Evolutionary conservation across 2,329 filamentous ascomycete species (phyloP).

Genomic region (Xylaria sp.): DNA sequence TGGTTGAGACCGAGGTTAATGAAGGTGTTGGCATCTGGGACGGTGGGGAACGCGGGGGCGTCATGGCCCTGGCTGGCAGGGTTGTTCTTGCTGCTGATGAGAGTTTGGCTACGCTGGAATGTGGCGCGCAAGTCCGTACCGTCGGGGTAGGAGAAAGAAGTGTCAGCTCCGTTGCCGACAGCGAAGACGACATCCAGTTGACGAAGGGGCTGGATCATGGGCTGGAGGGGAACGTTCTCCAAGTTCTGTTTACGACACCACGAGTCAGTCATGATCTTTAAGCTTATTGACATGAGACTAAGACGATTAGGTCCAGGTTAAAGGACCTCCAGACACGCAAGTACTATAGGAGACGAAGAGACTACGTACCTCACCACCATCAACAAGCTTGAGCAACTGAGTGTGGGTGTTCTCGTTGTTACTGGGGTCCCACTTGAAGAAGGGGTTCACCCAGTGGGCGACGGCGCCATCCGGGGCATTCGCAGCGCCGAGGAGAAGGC

Average conservation of each 20-base stretch:
- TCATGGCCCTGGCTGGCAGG: conserved; percentile 40
- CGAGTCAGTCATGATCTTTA: background rate
- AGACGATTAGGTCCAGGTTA: too few relatives aligned
- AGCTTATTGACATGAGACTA: background rate
- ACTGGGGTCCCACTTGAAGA: conserved; percentile 57
- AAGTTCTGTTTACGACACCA: conserved; percentile 40
- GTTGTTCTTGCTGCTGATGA: conserved; percentile 23
- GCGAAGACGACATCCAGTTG: conserved; percentile 76
- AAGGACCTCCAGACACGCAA: too few relatives aligned
- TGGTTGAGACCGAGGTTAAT: conserved; percentile 70
- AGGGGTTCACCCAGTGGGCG: conserved; percentile 74
- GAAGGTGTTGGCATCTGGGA: conserved; percentile 73
- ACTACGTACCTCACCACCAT: conserved; percentile 58
- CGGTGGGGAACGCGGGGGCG: conserved; percentile 62
- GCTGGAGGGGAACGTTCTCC: conserved; percentile 75
- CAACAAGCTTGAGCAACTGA: conserved; percentile 62
- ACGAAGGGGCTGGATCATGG: conserved; percentile 68
- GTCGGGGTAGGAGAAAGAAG: conserved; percentile 64
- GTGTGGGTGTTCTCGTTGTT: conserved; percentile 53
- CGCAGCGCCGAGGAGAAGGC: conserved; percentile 41
- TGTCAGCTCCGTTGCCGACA: conserved; percentile 72
- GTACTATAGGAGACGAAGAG: too few relatives aligned
- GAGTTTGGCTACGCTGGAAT: conserved; percentile 59
- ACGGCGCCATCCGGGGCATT: conserved; percentile 51
- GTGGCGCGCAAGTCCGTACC: conserved; percentile 69